Percentiles rank a stretch among this genome's conserved stretches.
These are phyloP conservation scores for Apiospora saccharicola DNA, from an alignment of 2,329 filamentous ascomycete genomes.

Conservation along the genomic window DNA sequence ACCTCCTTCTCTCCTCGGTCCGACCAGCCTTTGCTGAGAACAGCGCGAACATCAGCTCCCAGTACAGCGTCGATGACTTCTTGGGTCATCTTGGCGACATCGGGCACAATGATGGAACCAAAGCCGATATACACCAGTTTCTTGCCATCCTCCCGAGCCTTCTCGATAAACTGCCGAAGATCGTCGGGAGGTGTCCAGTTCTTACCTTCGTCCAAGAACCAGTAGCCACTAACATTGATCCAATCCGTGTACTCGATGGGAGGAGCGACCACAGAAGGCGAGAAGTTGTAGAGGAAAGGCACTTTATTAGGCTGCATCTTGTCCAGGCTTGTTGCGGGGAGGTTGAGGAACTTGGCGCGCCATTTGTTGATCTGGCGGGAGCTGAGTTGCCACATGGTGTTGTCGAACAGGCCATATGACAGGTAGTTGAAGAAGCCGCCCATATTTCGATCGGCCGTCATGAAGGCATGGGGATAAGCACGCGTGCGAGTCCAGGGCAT, in stretches of 20 bases:
- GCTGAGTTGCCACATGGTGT: constrained; percentile 94
- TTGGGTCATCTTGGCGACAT: constrained; percentile 86
- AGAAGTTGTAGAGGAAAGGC: constrained; percentile 99
- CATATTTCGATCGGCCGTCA: constrained; percentile 91
- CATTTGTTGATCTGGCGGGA: constrained; percentile 91
- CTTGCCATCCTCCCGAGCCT: constrained; percentile 81
- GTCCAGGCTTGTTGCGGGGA: constrained; percentile 83
- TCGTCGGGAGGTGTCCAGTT: constrained; percentile 78
- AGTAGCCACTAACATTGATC: constrained; percentile 97
- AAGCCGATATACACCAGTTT: constrained; percentile 98
- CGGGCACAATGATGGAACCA: constrained; percentile 91
- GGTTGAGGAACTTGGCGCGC: constrained; percentile 80
- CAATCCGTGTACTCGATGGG: constrained; percentile 96
- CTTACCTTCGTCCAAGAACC: constrained; percentile 85
- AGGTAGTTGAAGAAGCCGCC: constrained; percentile 95
- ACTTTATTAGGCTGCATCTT: constrained; percentile 97
- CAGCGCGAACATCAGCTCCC: constrained; percentile 92
- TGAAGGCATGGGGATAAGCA: constrained; percentile 95
- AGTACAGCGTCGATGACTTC: constrained; percentile 92
- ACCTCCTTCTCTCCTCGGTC: constrained; percentile 61
- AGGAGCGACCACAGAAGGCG: constrained; percentile 89
- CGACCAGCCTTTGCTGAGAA: constrained; percentile 96
- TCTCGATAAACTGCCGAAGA: constrained; percentile 81
- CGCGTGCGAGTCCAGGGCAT: constrained; percentile 99
- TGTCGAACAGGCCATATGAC: constrained; percentile 96